Conservation (phyloP, 331 rosid genomes). For the Malus hybrid region DNA sequence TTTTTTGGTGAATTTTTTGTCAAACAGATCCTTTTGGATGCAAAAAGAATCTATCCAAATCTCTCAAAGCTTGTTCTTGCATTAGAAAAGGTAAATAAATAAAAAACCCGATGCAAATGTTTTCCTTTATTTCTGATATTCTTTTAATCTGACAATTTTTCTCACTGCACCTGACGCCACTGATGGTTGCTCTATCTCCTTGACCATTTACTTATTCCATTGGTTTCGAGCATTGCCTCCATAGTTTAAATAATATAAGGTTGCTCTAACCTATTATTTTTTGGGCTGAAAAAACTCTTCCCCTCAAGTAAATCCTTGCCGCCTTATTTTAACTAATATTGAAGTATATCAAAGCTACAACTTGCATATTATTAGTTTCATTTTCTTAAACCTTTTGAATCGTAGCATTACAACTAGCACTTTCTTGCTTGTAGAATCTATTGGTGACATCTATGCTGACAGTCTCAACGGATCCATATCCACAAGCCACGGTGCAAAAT, state of each 20-base stretch:
- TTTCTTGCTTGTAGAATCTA: slow-evolving; percentile 54
- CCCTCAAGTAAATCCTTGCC: not conserved
- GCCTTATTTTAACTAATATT: not conserved
- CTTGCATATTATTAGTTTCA: not conserved
- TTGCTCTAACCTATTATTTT: too few relatives aligned
- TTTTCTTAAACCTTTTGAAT: slow-evolving; percentile 1
- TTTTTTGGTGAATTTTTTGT: slow-evolving; percentile 6
- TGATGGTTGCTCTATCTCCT: too few relatives aligned
- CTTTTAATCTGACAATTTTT: not conserved
- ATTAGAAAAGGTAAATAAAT: slow-evolving; percentile 71
- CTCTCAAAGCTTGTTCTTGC: slow-evolving; percentile 90
- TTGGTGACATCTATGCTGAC: slow-evolving; percentile 74
- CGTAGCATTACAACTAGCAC: not conserved
- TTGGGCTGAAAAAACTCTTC: too few relatives aligned
- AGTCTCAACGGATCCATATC: slow-evolving; percentile 42
- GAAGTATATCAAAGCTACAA: not conserved
- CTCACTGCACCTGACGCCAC: too few relatives aligned
- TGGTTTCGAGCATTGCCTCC: too few relatives aligned
- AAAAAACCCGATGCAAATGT: not conserved
- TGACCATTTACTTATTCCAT: too few relatives aligned
- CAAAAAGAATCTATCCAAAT: slow-evolving; percentile 64
- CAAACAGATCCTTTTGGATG: slow-evolving; percentile 76
- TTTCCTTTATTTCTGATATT: not conserved
- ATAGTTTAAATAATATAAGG: too few relatives aligned
- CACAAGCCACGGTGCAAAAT: slow-evolving; percentile 32